Percentiles rank a stretch among this genome's conserved stretches.
These are phyloP conservation scores for Vitis rotundifolia DNA, from an alignment of 164 flowering plant genomes.

Conservation along the genomic window DNA sequence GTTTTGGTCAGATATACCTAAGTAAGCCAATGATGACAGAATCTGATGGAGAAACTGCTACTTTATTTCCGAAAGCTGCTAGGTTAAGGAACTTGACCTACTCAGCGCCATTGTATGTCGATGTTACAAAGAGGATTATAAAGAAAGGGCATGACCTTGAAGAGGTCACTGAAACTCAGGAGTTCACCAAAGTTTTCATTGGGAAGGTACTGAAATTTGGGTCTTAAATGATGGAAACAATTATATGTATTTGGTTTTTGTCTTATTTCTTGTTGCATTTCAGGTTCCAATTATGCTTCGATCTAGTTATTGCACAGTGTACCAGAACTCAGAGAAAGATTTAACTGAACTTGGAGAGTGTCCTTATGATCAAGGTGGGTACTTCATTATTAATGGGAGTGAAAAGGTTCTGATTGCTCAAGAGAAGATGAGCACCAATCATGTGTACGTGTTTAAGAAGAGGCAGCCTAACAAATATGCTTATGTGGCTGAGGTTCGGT, in stretches of 20 bases:
- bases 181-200: slow-evolving; percentile 89
- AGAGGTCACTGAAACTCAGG: slow-evolving; percentile 93
- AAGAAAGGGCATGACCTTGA: slow-evolving; percentile 98
- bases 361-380: slow-evolving; percentile 98
- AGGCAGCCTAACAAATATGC: slow-evolving; percentile 99
- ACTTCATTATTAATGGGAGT: slow-evolving; percentile 97
- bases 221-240: background rate
- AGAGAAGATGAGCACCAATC: slow-evolving; percentile 99
- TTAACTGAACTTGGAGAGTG: slow-evolving; percentile 98
- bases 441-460: slow-evolving; percentile 97
- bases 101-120: slow-evolving; percentile 96
- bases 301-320: slow-evolving; percentile 92
- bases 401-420: slow-evolving; percentile 97
- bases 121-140: slow-evolving; percentile 79
- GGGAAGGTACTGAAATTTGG: slow-evolving; percentile 65
- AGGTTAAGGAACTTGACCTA: slow-evolving; percentile 91
- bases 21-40: slow-evolving; percentile 99
- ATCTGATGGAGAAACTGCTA: slow-evolving; percentile 96
- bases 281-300: slow-evolving; percentile 99
- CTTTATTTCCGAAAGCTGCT: slow-evolving; percentile 96
- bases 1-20: slow-evolving; percentile 92
- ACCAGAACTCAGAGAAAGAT: slow-evolving; percentile 91
- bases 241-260: background rate
- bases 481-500: slow-evolving; percentile 91
- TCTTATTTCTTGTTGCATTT: background rate